Evolutionary conservation across 202 grass and related monocot genomes (phyloP), one percentile per base, ranked within the genome.

Genomic region (Digitaria exilis): DNA sequence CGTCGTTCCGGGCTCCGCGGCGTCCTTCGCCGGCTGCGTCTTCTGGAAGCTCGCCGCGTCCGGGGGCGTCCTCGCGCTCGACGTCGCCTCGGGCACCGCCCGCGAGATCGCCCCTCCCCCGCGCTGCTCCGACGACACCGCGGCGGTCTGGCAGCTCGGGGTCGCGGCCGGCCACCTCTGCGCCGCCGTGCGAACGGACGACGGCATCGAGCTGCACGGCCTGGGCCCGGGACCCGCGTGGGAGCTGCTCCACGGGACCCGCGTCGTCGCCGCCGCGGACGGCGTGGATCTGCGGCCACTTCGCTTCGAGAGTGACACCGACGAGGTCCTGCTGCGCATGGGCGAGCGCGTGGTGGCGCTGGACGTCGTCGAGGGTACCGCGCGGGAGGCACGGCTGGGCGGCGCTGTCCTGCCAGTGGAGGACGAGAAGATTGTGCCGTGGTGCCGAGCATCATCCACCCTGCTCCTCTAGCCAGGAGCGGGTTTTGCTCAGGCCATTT

Each of bases 1-100:
- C 19, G 32, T 87, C 61, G 65, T 83, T 22, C 70, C 86, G 43
- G 86, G 73, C 45, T 75, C 82, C 32, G 68, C 86, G n/a, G 86
- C 55, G 29, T 80, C 55, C 30, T 57, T 75, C 72, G 72, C 29
- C 19, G 86, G 86, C 30, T 57, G 55, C n/a, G 73, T 80, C 3
- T 88, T 71, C 56, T 88, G 80, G 86, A 69, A 75, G 55, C 77
- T 46, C 25, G 16, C 61, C 18, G 29, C 68, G 16, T 19, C 13
- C 21, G 15, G 13, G 52, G 79, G 43, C 22, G 65, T 83, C 22
- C 72, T 88, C 19, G 56, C 86, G n/a, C 82, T 83, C 63, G 80
- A 88, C 32, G 44, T 75, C 34, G 80, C 56, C 31, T 39, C 73
- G 44, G 80, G 80, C 18, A 30, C 41, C 28, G 30, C 86, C 29